A percentile compares a stretch with the other conserved stretches of the same genome.
Evolutionary conservation across 129 eudicot genomes (phyloP).

Genomic region (Mikania micrantha): DNA sequence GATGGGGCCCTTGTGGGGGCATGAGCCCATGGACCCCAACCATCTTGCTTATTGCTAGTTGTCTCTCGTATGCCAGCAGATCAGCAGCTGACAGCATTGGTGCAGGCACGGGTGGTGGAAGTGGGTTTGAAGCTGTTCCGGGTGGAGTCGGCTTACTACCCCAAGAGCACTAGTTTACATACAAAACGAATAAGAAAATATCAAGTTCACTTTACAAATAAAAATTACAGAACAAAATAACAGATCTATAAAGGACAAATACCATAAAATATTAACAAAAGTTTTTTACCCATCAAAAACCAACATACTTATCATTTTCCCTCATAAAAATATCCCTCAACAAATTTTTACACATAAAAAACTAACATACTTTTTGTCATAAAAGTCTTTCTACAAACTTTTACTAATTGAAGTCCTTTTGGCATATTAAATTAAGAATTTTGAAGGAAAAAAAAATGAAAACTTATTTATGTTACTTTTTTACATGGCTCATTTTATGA

Average conservation of each 20-base stretch:
- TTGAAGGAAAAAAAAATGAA: too few relatives aligned
- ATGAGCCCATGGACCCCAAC: slow-evolving; percentile 42
- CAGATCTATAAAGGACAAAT: not conserved
- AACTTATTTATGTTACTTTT: too few relatives aligned
- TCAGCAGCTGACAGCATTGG: slow-evolving; percentile 61
- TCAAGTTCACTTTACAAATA: not conserved
- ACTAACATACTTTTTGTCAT: too few relatives aligned
- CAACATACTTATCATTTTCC: too few relatives aligned
- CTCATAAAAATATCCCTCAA: too few relatives aligned
- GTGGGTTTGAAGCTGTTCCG: slow-evolving; percentile 82
- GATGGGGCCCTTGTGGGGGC: slow-evolving; percentile 64
- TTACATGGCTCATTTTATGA: too few relatives aligned
- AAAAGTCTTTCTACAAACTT: too few relatives aligned
- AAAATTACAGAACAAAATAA: not conserved
- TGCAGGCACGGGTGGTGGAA: slow-evolving; percentile 80
- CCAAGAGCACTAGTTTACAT: slow-evolving; percentile 73
- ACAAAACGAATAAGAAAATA: not conserved
- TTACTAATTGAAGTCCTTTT: too few relatives aligned
- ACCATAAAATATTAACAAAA: too few relatives aligned
- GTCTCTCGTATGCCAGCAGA: slow-evolving; percentile 64
- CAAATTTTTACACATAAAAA: too few relatives aligned
- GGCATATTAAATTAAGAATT: too few relatives aligned
- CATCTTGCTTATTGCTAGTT: slow-evolving; percentile 81
- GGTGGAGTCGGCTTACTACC: slow-evolving; percentile 97
- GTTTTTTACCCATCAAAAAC: too few relatives aligned